These are phyloP conservation scores for Picea sitchensis DNA, from an alignment of 75 land plant genomes.

Conservation along the genomic window DNA sequence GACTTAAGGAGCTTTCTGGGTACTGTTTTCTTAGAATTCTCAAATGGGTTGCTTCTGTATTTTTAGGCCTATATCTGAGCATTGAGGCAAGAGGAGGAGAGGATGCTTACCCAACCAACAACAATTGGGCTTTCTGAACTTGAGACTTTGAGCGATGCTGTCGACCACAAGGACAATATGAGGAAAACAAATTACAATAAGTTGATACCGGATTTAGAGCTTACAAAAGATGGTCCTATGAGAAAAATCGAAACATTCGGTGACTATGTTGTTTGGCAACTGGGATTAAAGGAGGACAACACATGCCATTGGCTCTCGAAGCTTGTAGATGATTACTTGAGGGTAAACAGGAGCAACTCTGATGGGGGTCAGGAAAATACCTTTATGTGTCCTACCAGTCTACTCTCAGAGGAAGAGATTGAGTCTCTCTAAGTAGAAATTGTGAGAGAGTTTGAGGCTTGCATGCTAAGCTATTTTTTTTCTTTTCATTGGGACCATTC, in stretches of 20 bases:
- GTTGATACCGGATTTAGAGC: conserved; percentile 1
- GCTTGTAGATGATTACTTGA: conserved; percentile 34
- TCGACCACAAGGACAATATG: neutral
- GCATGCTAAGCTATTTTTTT: conserved; percentile 35
- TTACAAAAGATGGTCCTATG: conserved; percentile 1
- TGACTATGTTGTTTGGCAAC: conserved; percentile 18
- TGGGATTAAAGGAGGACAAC: conserved; percentile 15
- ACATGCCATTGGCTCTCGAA: conserved; percentile 16
- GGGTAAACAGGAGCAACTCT: conserved; percentile 13
- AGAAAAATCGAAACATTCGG: conserved; percentile 5
- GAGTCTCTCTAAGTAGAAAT: conserved; percentile 8
- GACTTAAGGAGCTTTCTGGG: too few relatives aligned
- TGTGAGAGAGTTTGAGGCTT: conserved; percentile 27
- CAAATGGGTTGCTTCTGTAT: too few relatives aligned
- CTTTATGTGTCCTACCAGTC: conserved; percentile 8
- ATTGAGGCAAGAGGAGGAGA: neutral
- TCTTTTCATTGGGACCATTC: too few relatives aligned
- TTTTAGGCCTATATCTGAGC: too few relatives aligned
- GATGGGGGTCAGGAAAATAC: conserved; percentile 18
- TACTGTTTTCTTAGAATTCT: too few relatives aligned
- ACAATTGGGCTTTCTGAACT: neutral
- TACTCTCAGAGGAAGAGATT: conserved; percentile 2
- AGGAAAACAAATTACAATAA: neutral
- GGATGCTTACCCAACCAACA: neutral
- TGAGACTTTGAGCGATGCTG: neutral